Evolutionary conservation across 73 alveolate genomes (phyloP), one percentile per base, ranked within the genome.

Genomic region (Symbiodinium natans): DNA sequence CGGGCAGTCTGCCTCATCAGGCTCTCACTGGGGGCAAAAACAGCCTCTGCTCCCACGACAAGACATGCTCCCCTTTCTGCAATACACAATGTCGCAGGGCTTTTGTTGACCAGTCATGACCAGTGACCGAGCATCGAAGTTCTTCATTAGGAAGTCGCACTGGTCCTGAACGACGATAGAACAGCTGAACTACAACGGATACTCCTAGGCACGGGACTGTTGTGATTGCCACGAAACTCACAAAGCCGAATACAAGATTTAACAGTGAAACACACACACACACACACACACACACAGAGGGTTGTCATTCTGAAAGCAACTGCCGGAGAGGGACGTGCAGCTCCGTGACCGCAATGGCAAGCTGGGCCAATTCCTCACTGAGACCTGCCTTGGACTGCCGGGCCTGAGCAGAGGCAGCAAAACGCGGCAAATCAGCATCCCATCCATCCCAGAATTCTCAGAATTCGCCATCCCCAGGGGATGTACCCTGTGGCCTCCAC

Each of bases 381-480:
- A 90, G 41, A 27, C 97, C 97, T 36, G 34, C 89, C 52, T 90
- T 90, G 80, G 80, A 84, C 97, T 90, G 97, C 52, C 84, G 94
- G 5, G 83, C 59, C 56, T 87, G 56, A 7, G 43, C 13, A 19
- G 40, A 34, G 1, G 84, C 77, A 10, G 41, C 43, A 33, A 31
- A 33, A 25, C 83, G 41, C 8, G 13, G 25, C 36, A 25, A 59
- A 15, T 5, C 33, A 9, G 3, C 41, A 2, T 31, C 43, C 25
- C 42, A 13, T 74, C 17, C 63, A 10, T 17, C 63, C 63, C 63
- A 48, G 17, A 48, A 48, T 8, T 8, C 63, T 48, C 63, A 48
- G 17, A 48, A 17, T 31, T 36, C 13, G 86, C 52, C n/a, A 27
- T 17, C n/a, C 43, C 36, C 86, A 33, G 19, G 46, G n/a, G 17